Evolutionary conservation across 2,329 filamentous ascomycete species (phyloP).

Genomic region (Trichothecium roseum): DNA sequence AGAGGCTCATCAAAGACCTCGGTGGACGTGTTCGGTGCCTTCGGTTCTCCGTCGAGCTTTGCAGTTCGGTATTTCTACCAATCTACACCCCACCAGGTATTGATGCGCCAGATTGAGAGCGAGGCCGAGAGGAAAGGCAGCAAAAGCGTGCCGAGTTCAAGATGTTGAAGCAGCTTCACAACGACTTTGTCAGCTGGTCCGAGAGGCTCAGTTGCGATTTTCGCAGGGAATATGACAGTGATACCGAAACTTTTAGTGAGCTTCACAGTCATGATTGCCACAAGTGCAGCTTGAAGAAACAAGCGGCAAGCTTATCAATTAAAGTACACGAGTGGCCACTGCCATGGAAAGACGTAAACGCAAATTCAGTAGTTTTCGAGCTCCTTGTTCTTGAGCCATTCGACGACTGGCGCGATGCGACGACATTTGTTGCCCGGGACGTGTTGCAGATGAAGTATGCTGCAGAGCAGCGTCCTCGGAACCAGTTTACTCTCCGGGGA

Average conservation of each 20-base stretch:
- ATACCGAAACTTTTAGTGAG: background rate
- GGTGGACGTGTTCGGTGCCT: background rate
- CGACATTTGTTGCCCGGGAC: conserved; percentile 22
- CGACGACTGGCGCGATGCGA: conserved; percentile 35
- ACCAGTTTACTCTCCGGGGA: too few relatives aligned
- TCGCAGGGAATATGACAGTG: too few relatives aligned
- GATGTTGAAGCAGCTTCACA: background rate
- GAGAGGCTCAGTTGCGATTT: too few relatives aligned
- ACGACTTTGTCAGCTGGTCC: too few relatives aligned
- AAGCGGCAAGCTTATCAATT: conserved; percentile 31
- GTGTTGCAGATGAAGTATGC: too few relatives aligned
- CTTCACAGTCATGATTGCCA: background rate
- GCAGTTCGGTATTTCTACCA: conserved; percentile 34
- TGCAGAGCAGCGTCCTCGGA: too few relatives aligned
- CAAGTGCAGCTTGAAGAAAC: background rate
- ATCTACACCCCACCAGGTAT: conserved; percentile 15
- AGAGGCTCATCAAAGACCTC: too few relatives aligned
- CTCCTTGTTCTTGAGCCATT: conserved; percentile 29
- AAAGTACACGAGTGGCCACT: conserved; percentile 46
- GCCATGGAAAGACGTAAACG: conserved; percentile 16
- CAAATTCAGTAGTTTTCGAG: conserved; percentile 42
- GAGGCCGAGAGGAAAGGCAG: background rate
- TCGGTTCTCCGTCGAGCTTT: conserved; percentile 27
- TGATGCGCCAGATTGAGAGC: background rate
- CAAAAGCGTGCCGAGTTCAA: background rate